Evolutionary conservation across 1,284 basidiomycete genomes (phyloP).

Genomic region (Malassezia cuniculi): DNA sequence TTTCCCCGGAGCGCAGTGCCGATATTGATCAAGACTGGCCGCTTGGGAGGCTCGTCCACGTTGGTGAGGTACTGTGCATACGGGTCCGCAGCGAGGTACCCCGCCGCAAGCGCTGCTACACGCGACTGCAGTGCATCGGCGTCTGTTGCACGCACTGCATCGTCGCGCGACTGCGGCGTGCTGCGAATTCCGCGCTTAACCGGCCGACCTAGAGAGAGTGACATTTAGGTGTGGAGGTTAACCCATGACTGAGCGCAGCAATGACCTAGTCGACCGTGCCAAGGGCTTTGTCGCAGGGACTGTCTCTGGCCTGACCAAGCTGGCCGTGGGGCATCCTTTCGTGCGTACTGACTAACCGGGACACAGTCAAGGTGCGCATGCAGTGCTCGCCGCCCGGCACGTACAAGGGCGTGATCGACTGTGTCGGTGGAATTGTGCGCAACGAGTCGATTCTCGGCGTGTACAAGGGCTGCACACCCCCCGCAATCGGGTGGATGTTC

Average conservation of each 20-base stretch:
- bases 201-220: conserved; percentile 6
- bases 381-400: conserved; percentile 62
- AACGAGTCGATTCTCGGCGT: conserved; percentile 50
- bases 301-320: conserved; percentile 46
- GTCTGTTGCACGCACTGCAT: conserved; percentile 16
- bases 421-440: conserved; percentile 54
- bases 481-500: conserved; percentile 62
- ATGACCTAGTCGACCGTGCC: conserved; percentile 10
- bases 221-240: background rate
- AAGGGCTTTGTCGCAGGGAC: conserved; percentile 46
- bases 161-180: background rate
- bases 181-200: background rate
- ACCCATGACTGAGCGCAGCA: background rate
- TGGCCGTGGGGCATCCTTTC: conserved; percentile 47
- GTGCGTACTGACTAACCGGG: conserved; percentile 23
- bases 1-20: conserved; percentile 77
- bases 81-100: conserved; percentile 12
- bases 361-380: conserved; percentile 63
- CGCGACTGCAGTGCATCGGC: conserved; percentile 16
- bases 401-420: conserved; percentile 58
- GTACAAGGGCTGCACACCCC: conserved; percentile 52
- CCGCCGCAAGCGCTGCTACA: conserved; percentile 13
- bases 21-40: conserved; percentile 76
- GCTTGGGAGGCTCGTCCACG: conserved; percentile 50
- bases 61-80: conserved; percentile 1